A percentile compares a stretch with the other conserved stretches of the same genome.
phyloP scores from a whole-genome alignment of 2,329 filamentous ascomycete species.

The Grosmannia huntii region DNA sequence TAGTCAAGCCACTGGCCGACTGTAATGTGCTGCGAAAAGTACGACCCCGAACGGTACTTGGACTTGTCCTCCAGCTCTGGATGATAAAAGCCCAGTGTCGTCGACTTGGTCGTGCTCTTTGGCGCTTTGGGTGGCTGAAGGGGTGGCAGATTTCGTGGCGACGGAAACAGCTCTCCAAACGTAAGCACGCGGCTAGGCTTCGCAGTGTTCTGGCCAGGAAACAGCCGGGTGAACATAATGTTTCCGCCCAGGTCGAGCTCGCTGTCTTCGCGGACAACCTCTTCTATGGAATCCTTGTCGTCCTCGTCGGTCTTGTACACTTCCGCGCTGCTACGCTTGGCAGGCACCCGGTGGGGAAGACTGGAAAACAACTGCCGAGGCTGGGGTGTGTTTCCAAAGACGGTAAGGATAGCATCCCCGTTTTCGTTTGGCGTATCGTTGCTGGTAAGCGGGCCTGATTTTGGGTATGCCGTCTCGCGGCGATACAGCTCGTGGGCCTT shows the following conservation, averaged over 20 bases:
- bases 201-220: slow-evolving; percentile 33
- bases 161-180: slow-evolving; percentile 61
- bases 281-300: slow-evolving; percentile 36
- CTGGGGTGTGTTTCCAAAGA: slow-evolving; percentile 62
- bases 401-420: slow-evolving; percentile 50
- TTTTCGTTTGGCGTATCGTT: not conserved
- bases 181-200: slow-evolving; percentile 44
- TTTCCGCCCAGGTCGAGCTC: slow-evolving; percentile 17
- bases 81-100: slow-evolving; percentile 23
- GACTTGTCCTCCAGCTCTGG: slow-evolving; percentile 35
- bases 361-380: slow-evolving; percentile 79
- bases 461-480: slow-evolving; percentile 43
- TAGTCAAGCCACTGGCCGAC: slow-evolving; percentile 60
- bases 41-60: slow-evolving; percentile 42
- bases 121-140: slow-evolving; percentile 60
- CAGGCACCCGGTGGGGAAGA: slow-evolving; percentile 42
- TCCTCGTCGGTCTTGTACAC: slow-evolving; percentile 10
- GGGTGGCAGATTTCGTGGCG: slow-evolving; percentile 49
- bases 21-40: slow-evolving; percentile 53
- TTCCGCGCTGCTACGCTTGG: slow-evolving; percentile 7
- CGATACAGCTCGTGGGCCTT: slow-evolving; percentile 49
- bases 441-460: slow-evolving; percentile 17
- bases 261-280: slow-evolving; percentile 26
- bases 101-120: slow-evolving; percentile 54
- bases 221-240: slow-evolving; percentile 53